These are phyloP conservation scores for Blumeria hordei DNA, from an alignment of 2,329 filamentous ascomycete genomes.

Conservation along the genomic window DNA sequence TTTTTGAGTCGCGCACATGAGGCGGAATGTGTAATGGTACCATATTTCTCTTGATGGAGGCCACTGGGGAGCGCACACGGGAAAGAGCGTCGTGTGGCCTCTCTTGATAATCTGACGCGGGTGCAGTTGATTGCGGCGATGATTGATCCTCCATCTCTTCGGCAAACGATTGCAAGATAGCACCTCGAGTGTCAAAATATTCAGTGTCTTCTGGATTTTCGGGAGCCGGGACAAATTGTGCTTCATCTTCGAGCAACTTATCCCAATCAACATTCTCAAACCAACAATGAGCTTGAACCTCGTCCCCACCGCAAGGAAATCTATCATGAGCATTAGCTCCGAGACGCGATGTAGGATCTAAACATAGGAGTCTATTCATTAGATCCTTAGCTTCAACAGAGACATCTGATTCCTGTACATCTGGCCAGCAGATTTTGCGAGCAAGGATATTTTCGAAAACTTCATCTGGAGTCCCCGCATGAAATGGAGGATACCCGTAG, in stretches of 20 bases:
- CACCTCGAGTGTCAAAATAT: slow-evolving; percentile 84
- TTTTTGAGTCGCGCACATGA: slow-evolving; percentile 79
- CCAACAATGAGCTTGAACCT: slow-evolving; percentile 78
- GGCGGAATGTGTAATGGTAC: slow-evolving; percentile 94
- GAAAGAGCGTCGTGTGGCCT: slow-evolving; percentile 87
- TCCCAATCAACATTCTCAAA: slow-evolving; percentile 77
- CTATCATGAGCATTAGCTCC: slow-evolving; percentile 72
- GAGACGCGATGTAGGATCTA: slow-evolving; percentile 58
- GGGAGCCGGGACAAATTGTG: slow-evolving; percentile 77
- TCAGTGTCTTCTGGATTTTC: slow-evolving; percentile 95
- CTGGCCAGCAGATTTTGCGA: slow-evolving; percentile 79
- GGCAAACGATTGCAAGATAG: slow-evolving; percentile 73
- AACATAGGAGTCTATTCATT: slow-evolving; percentile 75
- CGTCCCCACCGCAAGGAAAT: slow-evolving; percentile 60
- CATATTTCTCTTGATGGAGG: slow-evolving; percentile 65
- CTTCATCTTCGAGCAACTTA: slow-evolving; percentile 75
- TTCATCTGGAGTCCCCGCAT: slow-evolving; percentile 68
- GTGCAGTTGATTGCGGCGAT: slow-evolving; percentile 44
- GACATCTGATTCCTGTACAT: slow-evolving; percentile 52
- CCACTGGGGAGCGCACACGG: slow-evolving; percentile 66
- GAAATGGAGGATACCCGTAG: slow-evolving; percentile 82
- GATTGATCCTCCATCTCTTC: slow-evolving; percentile 83
- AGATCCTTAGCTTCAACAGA: slow-evolving; percentile 80
- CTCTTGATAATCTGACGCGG: slow-evolving; percentile 59
- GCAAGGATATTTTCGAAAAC: slow-evolving; percentile 93